Base-by-base conservation (phyloP, 1,139 yeast genomes). In the Pichia sp. region DNA sequence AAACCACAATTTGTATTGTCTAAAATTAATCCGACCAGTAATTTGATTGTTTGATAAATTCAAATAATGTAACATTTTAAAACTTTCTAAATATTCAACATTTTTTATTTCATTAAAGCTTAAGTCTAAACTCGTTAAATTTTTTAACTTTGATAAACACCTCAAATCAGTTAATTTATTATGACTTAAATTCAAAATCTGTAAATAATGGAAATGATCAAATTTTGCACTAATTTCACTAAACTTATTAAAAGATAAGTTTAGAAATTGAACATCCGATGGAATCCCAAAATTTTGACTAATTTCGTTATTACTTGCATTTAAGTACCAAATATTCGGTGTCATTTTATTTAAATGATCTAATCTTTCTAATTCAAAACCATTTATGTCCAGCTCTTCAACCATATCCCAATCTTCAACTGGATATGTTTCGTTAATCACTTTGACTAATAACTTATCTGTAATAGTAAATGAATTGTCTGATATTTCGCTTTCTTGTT, bases 271-370 rank as follows among this genome's bases (percentile, higher is more conserved):
- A 2, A 72, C 51, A 1, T 54, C 51, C 7, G 46, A 50, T 0
- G 82, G 81, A 20, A 77, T 54, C 0, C 82, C 83, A 34, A 70
- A 72, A 28, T 73, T 59, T 51, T 64, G 76, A 29, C 65, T 62
- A n/a, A 78, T 57, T 11, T 59, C 53, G 58, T 78, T 78, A 30
- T 62, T 48, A 0, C 76, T 66, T 16, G 75, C 62, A 55, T 74
- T 66, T 6, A 74, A 46, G 28, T 55, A 58, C 43, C 61, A 56
- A 39, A 76, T 56, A 38, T 66, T 62, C 0, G 82, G 82, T 31
- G 75, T 62, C 46, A 76, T 69, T 31, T 58, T 56, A 35, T 68
- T 63, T 31, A 78, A 61, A 44, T 71, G 78, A 41, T 70, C 68
- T n/a, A 77, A 58, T 43, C 68, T 56, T 10, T 54, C 51, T 25